Conservation (phyloP, 2,329 filamentous ascomycete species). For the Alternaria atra region DNA sequence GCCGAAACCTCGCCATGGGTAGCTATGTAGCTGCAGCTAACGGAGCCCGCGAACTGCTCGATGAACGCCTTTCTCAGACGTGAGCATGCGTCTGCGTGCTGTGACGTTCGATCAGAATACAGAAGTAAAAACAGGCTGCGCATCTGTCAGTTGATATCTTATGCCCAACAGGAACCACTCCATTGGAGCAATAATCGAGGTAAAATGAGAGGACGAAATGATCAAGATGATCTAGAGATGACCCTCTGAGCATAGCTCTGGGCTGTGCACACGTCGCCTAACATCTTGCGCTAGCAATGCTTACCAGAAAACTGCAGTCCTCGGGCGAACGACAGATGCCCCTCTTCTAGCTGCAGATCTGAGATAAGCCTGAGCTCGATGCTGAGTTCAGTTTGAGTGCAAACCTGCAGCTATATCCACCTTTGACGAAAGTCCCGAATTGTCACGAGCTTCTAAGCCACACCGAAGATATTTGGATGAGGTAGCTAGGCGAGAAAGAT, state of each 20-base stretch:
- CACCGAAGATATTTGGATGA: neutral
- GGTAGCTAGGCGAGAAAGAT: conserved; percentile 1
- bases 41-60: neutral
- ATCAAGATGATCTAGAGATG: neutral
- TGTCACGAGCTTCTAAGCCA: neutral
- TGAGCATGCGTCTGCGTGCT: neutral
- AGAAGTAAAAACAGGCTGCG: neutral
- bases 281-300: conserved; percentile 11
- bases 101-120: neutral
- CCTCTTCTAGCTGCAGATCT: neutral
- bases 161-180: neutral
- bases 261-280: conserved; percentile 24
- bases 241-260: conserved; percentile 6
- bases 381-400: neutral
- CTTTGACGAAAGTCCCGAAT: neutral
- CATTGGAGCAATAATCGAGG: neutral
- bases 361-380: neutral
- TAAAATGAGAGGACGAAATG: neutral
- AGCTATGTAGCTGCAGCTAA: conserved; percentile 13
- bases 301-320: conserved; percentile 27
- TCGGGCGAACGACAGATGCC: conserved; percentile 6
- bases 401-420: neutral
- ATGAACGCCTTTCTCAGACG: neutral
- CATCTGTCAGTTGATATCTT: neutral
- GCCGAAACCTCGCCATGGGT: conserved; percentile 18